A percentile compares a stretch with the other conserved stretches of the same genome.
These are phyloP conservation scores for Fusarium sp. DNA, from an alignment of 2,329 filamentous ascomycete genomes.

Conservation along the genomic window DNA sequence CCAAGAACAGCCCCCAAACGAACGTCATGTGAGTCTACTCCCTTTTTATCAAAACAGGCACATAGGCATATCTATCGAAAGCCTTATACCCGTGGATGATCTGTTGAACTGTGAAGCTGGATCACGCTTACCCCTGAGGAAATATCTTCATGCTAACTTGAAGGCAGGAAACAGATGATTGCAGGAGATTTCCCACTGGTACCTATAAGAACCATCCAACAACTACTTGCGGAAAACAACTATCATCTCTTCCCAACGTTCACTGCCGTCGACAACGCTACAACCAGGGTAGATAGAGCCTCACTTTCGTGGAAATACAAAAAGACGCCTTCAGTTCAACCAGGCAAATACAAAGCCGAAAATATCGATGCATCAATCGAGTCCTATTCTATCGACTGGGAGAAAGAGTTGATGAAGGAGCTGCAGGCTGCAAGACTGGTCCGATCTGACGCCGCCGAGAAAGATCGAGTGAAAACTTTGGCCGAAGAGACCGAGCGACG, in stretches of 20 bases:
- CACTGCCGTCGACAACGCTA: conserved; percentile 25
- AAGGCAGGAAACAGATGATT: conserved; percentile 36
- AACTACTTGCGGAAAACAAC: conserved; percentile 23
- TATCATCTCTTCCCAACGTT: conserved; percentile 39
- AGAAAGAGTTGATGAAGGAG: conserved; percentile 38
- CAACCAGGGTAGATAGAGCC: background rate
- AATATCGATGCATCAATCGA: conserved; percentile 17
- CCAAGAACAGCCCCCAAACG: background rate
- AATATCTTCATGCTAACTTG: conserved; percentile 16
- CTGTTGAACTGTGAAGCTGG: background rate
- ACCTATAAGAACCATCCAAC: conserved; percentile 21
- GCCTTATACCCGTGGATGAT: background rate
- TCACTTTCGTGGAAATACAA: conserved; percentile 25
- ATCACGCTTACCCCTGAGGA: background rate
- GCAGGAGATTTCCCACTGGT: conserved; percentile 44
- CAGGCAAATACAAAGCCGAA: conserved; percentile 12
- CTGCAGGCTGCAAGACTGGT: conserved; percentile 37
- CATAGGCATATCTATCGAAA: background rate
- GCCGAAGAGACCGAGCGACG: conserved; percentile 41
- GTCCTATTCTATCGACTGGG: background rate
- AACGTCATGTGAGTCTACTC: conserved; percentile 26
- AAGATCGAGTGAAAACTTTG: conserved; percentile 52
- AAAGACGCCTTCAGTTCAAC: conserved; percentile 13
- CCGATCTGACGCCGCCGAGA: conserved; percentile 21
- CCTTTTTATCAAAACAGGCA: background rate